A percentile compares a stretch with the other conserved stretches of the same genome.
These are phyloP conservation scores for Beta corolliflora DNA, from an alignment of 179 eudicot genomes.

Conservation along the genomic window DNA sequence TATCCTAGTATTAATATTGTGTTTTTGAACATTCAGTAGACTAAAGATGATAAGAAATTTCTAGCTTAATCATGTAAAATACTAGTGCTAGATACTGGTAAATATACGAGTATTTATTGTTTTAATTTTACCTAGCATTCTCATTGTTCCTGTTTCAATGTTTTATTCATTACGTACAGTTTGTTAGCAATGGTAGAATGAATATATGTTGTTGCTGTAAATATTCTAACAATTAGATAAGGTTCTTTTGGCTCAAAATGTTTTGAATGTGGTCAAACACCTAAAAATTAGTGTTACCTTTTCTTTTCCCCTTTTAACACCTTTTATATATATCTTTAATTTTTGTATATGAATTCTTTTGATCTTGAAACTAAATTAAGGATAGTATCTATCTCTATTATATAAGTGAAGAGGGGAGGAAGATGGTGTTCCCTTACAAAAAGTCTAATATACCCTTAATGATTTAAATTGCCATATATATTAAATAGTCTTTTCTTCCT, in stretches of 20 bases:
- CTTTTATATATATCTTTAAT: background rate
- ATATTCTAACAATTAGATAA: background rate
- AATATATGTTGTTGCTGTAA: background rate
- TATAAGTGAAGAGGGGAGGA: no score
- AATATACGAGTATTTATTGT: background rate
- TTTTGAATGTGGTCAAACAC: background rate
- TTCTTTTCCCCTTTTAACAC: slow-evolving; percentile 4
- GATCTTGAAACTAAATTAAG: background rate
- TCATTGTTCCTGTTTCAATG: no score
- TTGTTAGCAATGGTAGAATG: background rate
- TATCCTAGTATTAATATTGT: background rate
- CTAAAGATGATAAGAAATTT: background rate
- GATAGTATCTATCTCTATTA: no score
- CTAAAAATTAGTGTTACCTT: slow-evolving; percentile 8
- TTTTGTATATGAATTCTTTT: background rate
- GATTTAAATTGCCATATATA: no score
- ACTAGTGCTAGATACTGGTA: slow-evolving; percentile 12
- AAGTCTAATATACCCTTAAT: no score
- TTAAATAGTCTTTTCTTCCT: no score
- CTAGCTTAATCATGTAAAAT: slow-evolving; percentile 14
- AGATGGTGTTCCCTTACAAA: no score
- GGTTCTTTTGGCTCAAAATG: background rate
- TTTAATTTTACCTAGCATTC: no score
- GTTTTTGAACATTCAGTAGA: background rate
- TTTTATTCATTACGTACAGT: background rate